These are phyloP conservation scores for Penicillium bialowiezense DNA, from an alignment of 495 filamentous ascomycete species.

Conservation along the genomic window DNA sequence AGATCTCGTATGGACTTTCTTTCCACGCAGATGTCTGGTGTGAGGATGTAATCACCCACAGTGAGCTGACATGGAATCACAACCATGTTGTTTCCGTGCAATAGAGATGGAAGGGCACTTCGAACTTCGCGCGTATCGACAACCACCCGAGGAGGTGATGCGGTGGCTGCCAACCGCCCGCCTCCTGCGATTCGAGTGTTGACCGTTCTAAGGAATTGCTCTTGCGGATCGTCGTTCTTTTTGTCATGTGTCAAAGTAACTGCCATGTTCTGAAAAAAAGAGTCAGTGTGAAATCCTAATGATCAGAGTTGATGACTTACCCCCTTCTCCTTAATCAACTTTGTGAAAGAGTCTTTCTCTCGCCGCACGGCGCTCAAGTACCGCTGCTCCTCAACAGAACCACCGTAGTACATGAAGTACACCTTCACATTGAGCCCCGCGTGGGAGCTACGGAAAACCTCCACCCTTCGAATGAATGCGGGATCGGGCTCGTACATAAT, in stretches of 20 bases:
- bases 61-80: slow-evolving; percentile 93
- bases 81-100: slow-evolving; percentile 81
- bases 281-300: neutral
- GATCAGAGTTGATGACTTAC: slow-evolving; percentile 28
- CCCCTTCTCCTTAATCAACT: slow-evolving; percentile 87
- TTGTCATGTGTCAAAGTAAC: slow-evolving; percentile 76
- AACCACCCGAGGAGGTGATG: slow-evolving; percentile 86
- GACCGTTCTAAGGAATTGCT: slow-evolving; percentile 88
- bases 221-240: slow-evolving; percentile 78
- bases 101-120: slow-evolving; percentile 83
- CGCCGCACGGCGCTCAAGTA: slow-evolving; percentile 84
- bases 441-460: slow-evolving; percentile 94
- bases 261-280: slow-evolving; percentile 63
- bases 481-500: slow-evolving; percentile 98
- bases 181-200: slow-evolving; percentile 97
- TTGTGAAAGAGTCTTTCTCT: slow-evolving; percentile 94
- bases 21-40: slow-evolving; percentile 87
- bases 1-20: slow-evolving; percentile 90
- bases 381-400: slow-evolving; percentile 93
- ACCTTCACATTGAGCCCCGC: slow-evolving; percentile 82
- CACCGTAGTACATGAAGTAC: slow-evolving; percentile 94
- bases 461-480: slow-evolving; percentile 90
- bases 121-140: slow-evolving; percentile 96
- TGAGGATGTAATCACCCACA: slow-evolving; percentile 94
- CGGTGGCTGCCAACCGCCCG: slow-evolving; percentile 81